These are phyloP conservation scores for Ceratobasidium sp. DNA, from an alignment of 1,284 basidiomycete species.

Conservation along the genomic window DNA sequence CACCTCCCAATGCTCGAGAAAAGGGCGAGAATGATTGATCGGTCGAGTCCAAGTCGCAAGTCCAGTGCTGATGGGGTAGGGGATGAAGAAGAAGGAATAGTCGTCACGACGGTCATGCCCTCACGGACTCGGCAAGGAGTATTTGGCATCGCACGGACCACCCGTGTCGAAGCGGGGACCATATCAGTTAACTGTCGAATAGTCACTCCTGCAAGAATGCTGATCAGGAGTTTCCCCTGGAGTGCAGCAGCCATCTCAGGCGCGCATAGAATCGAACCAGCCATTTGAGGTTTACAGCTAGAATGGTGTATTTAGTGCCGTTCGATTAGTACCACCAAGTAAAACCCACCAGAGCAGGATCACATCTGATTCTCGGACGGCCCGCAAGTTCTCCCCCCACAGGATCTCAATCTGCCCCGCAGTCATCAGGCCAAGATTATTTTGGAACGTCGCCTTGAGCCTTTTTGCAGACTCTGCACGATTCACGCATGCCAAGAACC, in stretches of 20 bases:
- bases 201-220: constrained; percentile 94
- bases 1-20: constrained; percentile 95
- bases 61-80: constrained; percentile 47
- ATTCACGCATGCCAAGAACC: constrained; percentile 88
- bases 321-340: neutral
- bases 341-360: constrained; percentile 79
- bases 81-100: constrained; percentile 57
- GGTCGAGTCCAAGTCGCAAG: constrained; percentile 62
- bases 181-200: constrained; percentile 78
- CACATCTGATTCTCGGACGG: constrained; percentile 79
- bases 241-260: constrained; percentile 86
- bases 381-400: constrained; percentile 71
- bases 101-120: constrained; percentile 92
- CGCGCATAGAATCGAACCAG: constrained; percentile 73
- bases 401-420: constrained; percentile 68
- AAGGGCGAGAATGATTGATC: constrained; percentile 83
- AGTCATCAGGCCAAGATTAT: constrained; percentile 43
- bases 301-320: neutral
- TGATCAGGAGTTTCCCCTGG: constrained; percentile 88
- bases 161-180: constrained; percentile 78
- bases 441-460: constrained; percentile 66
- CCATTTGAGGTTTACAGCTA: constrained; percentile 94
- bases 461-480: constrained; percentile 76
- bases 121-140: constrained; percentile 98
- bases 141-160: constrained; percentile 98